Conservation (phyloP, 805 yeast species). For the Candida namnaoensis region DNA sequence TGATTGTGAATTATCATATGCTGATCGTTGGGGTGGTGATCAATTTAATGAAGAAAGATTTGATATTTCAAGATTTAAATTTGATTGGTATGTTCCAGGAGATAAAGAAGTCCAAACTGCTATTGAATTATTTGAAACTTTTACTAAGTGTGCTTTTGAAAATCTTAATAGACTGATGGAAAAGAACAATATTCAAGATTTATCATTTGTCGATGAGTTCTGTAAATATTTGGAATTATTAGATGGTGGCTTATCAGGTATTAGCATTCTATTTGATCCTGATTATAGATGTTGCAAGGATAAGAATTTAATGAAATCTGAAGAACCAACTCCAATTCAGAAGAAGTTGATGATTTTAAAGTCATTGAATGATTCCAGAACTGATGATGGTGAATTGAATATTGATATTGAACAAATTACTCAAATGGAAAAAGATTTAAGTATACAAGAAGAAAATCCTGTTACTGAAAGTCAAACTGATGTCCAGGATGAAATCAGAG, state of each 20-base stretch:
- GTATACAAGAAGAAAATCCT: slow-evolving; percentile 3
- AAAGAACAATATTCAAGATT: slow-evolving; percentile 8
- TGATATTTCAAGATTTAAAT: slow-evolving; percentile 35
- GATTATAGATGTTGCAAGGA: slow-evolving; percentile 35
- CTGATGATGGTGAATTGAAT: slow-evolving; percentile 25
- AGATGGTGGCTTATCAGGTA: slow-evolving; percentile 58
- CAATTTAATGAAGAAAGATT: slow-evolving; percentile 50
- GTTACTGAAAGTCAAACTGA: slow-evolving; percentile 16
- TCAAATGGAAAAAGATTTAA: slow-evolving; percentile 19
- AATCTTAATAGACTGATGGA: slow-evolving; percentile 13
- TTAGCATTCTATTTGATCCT: slow-evolving; percentile 67
- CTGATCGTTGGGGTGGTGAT: slow-evolving; percentile 67
- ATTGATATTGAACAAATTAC: slow-evolving; percentile 27
- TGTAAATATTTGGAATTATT: slow-evolving; percentile 47
- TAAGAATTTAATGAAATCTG: slow-evolving; percentile 17
- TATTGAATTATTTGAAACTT: slow-evolving; percentile 40
- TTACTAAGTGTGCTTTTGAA: slow-evolving; percentile 10
- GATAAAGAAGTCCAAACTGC: slow-evolving; percentile 51
- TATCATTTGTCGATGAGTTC: slow-evolving; percentile 41
- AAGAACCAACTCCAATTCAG: slow-evolving; percentile 4
- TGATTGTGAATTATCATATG: slow-evolving; percentile 24
- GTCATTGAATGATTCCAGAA: slow-evolving; percentile 24
- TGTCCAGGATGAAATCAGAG: slow-evolving; percentile 15
- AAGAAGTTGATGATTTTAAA: slow-evolving; percentile 23
- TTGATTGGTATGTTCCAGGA: slow-evolving; percentile 73